phyloP scores from a whole-genome alignment of 2,329 filamentous ascomycete genomes.

The Neocucurbitaria cava region DNA sequence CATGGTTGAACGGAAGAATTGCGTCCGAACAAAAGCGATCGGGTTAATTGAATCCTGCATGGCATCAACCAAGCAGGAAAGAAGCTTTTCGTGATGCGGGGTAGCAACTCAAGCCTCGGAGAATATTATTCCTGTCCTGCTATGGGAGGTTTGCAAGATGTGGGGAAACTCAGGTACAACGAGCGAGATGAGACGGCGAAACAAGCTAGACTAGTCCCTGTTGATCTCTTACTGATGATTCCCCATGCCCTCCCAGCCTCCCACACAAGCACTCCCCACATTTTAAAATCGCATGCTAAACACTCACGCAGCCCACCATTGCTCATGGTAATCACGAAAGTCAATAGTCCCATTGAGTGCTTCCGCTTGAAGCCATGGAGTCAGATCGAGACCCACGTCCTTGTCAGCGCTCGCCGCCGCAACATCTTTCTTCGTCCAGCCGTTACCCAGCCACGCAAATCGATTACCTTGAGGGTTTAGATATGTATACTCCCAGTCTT shows the following conservation, averaged over 20 bases:
- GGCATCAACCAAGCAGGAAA: not conserved
- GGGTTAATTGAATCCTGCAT: constrained; percentile 1
- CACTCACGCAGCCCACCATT: constrained; percentile 57
- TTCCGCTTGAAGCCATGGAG: constrained; percentile 62
- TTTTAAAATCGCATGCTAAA: not conserved
- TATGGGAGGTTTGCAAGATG: not conserved
- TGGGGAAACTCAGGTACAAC: not conserved
- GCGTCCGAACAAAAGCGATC: constrained; percentile 11
- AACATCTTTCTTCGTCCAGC: constrained; percentile 65
- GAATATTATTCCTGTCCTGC: not conserved
- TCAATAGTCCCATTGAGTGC: constrained; percentile 59
- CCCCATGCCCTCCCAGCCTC: not conserved
- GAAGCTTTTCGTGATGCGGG: not conserved
- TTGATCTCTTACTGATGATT: not conserved
- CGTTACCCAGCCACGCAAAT: constrained; percentile 70
- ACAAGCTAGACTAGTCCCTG: not conserved
- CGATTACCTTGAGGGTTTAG: constrained; percentile 53
- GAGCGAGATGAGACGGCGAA: not conserved
- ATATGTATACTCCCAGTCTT: constrained; percentile 62
- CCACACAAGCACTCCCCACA: not conserved
- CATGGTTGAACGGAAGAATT: constrained; percentile 20
- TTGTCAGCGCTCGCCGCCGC: constrained; percentile 18
- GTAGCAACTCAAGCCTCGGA: not conserved
- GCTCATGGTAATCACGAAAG: constrained; percentile 67
- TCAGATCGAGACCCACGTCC: constrained; percentile 63